These are phyloP conservation scores for Penicillium parvum DNA, from an alignment of 495 filamentous ascomycete species.

Conservation along the genomic window DNA sequence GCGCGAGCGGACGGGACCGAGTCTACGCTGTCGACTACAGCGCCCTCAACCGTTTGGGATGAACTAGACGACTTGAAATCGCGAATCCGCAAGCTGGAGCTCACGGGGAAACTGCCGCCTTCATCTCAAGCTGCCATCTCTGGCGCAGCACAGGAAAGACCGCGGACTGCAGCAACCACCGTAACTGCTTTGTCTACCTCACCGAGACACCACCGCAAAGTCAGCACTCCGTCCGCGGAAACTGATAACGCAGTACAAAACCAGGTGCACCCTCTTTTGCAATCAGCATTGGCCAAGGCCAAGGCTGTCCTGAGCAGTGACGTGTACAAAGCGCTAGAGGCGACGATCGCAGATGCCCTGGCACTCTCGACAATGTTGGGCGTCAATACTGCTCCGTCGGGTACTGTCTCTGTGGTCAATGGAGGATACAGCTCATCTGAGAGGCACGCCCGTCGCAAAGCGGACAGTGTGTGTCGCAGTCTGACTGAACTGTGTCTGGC, in stretches of 20 bases:
- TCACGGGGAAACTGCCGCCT: slow-evolving; percentile 79
- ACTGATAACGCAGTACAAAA: slow-evolving; percentile 28
- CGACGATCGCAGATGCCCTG: slow-evolving; percentile 76
- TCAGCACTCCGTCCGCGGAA: slow-evolving; percentile 49
- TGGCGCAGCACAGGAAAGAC: slow-evolving; percentile 70
- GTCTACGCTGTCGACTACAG: slow-evolving; percentile 79
- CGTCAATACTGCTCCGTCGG: slow-evolving; percentile 59
- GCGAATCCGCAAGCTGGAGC: slow-evolving; percentile 84
- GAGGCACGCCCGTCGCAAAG: slow-evolving; percentile 79
- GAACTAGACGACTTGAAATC: slow-evolving; percentile 95
- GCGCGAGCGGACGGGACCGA: slow-evolving; percentile 60
- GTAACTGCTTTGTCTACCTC: slow-evolving; percentile 87
- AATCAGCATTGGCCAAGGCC: slow-evolving; percentile 73
- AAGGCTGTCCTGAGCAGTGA: slow-evolving; percentile 62
- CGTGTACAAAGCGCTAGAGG: slow-evolving; percentile 75
- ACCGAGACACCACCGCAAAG: slow-evolving; percentile 60
- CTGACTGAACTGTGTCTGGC: slow-evolving; percentile 90
- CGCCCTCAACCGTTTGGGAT: slow-evolving; percentile 94
- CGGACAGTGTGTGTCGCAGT: slow-evolving; percentile 87
- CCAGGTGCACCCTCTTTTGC: slow-evolving; percentile 70
- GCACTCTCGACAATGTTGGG: slow-evolving; percentile 71
- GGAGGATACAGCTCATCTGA: slow-evolving; percentile 55
- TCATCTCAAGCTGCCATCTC: slow-evolving; percentile 77
- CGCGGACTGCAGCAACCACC: slow-evolving; percentile 89
- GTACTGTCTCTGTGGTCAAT: slow-evolving; percentile 53